Conservation (phyloP, 805 yeast species). For the Wickerhamiella kazuoi region DNA sequence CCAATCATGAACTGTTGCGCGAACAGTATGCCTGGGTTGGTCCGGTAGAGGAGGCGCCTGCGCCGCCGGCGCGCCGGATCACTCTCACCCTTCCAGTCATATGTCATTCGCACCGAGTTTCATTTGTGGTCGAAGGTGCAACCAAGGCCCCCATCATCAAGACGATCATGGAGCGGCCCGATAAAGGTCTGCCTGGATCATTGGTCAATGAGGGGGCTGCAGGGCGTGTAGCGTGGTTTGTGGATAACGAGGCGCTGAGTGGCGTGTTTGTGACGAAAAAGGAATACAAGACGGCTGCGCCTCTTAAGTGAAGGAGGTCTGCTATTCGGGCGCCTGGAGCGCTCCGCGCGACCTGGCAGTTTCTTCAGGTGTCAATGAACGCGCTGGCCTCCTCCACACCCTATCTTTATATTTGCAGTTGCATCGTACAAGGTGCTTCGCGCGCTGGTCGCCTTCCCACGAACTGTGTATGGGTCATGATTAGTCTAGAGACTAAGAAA, state of each 20-base stretch:
- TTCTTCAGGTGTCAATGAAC: too few relatives aligned
- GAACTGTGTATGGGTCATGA: too few relatives aligned
- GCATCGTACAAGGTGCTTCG: too few relatives aligned
- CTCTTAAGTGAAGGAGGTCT: too few relatives aligned
- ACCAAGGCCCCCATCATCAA: slow-evolving; percentile 86
- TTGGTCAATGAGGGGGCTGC: slow-evolving; percentile 94
- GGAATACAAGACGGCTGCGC: slow-evolving; percentile 42
- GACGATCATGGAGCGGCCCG: slow-evolving; percentile 90
- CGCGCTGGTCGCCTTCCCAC: too few relatives aligned
- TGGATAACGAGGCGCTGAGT: slow-evolving; percentile 77
- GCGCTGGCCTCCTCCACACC: too few relatives aligned
- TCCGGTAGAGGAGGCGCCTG: slow-evolving; percentile 82
- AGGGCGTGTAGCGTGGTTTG: slow-evolving; percentile 93
- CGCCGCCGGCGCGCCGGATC: slow-evolving; percentile 70
- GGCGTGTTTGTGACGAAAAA: slow-evolving; percentile 62
- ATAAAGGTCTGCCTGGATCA: slow-evolving; percentile 84
- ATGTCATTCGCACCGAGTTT: slow-evolving; percentile 79
- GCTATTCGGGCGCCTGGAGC: too few relatives aligned
- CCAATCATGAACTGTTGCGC: slow-evolving; percentile 72
- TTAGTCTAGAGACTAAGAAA: too few relatives aligned
- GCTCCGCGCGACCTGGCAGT: too few relatives aligned
- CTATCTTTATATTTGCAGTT: too few relatives aligned
- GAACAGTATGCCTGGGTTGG: slow-evolving; percentile 91
- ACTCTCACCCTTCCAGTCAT: slow-evolving; percentile 88
- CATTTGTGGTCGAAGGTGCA: slow-evolving; percentile 92